These are phyloP conservation scores for Naumovozyma castellii DNA, from an alignment of 805 yeast genomes.

Conservation along the genomic window DNA sequence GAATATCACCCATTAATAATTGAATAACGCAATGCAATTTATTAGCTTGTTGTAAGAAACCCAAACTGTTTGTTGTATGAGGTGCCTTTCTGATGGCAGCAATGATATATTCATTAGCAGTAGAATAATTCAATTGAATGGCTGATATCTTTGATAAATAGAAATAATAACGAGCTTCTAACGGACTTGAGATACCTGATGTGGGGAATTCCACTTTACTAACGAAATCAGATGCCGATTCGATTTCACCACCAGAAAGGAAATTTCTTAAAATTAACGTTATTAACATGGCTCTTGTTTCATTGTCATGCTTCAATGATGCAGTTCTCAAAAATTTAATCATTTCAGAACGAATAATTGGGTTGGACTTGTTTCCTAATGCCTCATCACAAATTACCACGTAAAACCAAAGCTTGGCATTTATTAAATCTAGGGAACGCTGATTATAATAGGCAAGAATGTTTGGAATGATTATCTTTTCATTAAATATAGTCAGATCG, in stretches of 20 bases:
- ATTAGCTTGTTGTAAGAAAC: constrained; percentile 82
- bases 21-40: constrained; percentile 84
- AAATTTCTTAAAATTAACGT: constrained; percentile 81
- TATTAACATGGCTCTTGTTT: constrained; percentile 79
- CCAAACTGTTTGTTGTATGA: constrained; percentile 72
- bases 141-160: constrained; percentile 86
- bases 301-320: constrained; percentile 83
- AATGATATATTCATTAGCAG: constrained; percentile 81
- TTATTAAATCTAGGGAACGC: constrained; percentile 75
- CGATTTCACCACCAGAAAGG: constrained; percentile 66
- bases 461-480: constrained; percentile 38
- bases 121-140: constrained; percentile 83
- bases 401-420: constrained; percentile 91
- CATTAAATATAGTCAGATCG: constrained; percentile 46
- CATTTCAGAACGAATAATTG: constrained; percentile 52
- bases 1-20: constrained; percentile 92
- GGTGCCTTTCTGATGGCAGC: constrained; percentile 97
- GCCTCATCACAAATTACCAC: constrained; percentile 70
- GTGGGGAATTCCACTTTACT: constrained; percentile 80
- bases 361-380: constrained; percentile 17
- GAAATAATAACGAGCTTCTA: constrained; percentile 85
- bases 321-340: constrained; percentile 76
- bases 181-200: constrained; percentile 69
- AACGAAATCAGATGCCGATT: constrained; percentile 81
- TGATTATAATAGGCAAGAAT: constrained; percentile 56